A percentile compares a stretch with the other conserved stretches of the same genome.
Conservation (phyloP, 345 rosid genomes). For the Linum lewisii region DNA sequence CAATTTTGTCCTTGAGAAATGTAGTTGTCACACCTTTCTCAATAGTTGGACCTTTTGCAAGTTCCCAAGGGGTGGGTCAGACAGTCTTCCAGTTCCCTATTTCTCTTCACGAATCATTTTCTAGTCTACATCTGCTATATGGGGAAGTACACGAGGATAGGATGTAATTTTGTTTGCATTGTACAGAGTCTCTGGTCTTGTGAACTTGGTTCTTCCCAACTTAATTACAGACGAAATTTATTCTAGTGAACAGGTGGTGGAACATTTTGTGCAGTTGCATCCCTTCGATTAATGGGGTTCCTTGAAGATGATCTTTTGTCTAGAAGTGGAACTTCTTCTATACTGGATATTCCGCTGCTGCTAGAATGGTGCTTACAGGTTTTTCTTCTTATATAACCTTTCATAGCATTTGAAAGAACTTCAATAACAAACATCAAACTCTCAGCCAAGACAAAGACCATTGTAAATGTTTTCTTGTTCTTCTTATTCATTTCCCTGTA, state of each 20-base stretch:
- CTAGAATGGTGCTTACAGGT: slow-evolving; percentile 82
- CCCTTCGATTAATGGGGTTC: slow-evolving; percentile 77
- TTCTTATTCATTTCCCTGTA: no score
- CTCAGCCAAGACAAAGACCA: slow-evolving; percentile 1
- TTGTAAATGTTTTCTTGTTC: no score
- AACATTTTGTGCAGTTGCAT: slow-evolving; percentile 85
- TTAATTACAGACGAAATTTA: slow-evolving; percentile 26
- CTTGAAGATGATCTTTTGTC: slow-evolving; percentile 54
- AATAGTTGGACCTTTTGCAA: no score
- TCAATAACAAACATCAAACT: not conserved
- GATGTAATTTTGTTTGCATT: not conserved
- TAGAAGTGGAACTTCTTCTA: slow-evolving; percentile 30
- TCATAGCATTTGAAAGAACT: slow-evolving; percentile 6
- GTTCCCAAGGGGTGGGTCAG: no score
- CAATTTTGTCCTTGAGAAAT: not conserved
- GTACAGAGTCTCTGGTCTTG: not conserved
- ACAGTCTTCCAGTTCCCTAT: not conserved
- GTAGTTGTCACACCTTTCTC: no score
- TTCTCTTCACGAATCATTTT: not conserved
- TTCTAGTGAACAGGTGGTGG: slow-evolving; percentile 86
- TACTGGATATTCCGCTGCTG: slow-evolving; percentile 38
- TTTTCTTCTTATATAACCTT: slow-evolving; percentile 7
- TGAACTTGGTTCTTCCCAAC: slow-evolving; percentile 7
- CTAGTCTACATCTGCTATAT: not conserved
- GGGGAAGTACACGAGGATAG: not conserved